Evolutionary conservation across 441 rosid genomes (phyloP).

Genomic region (Bruguiera hainesii): DNA sequence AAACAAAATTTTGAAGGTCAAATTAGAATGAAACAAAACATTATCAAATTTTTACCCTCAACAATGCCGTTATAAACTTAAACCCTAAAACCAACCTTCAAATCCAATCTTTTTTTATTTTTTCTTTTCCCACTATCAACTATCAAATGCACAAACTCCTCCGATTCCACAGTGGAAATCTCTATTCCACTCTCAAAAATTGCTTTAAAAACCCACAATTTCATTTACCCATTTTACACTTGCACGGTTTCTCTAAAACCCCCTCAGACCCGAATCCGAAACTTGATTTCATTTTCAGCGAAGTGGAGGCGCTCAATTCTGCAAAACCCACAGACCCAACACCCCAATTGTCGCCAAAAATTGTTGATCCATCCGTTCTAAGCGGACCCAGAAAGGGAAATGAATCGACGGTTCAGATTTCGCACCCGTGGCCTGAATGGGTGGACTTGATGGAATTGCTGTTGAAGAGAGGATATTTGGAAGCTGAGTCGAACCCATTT

Average conservation of each 20-base stretch:
- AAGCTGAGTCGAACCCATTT: conserved; percentile 37
- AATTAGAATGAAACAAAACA: too few species aligned
- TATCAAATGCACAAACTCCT: conserved; percentile 33
- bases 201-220: conserved; percentile 8
- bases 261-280: conserved; percentile 22
- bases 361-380: not conserved
- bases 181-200: conserved; percentile 15
- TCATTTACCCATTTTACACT: conserved; percentile 21
- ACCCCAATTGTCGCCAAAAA: conserved; percentile 11
- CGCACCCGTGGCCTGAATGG: conserved; percentile 88
- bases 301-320: conserved; percentile 26
- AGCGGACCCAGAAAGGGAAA: not conserved
- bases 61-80: too few species aligned
- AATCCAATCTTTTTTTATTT: too few species aligned
- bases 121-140: too few species aligned
- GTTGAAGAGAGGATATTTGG: conserved; percentile 55
- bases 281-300: conserved; percentile 22
- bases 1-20: too few species aligned
- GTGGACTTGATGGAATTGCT: conserved; percentile 56
- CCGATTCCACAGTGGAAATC: conserved; percentile 18
- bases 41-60: too few species aligned
- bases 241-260: conserved; percentile 29
- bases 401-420: conserved; percentile 31
- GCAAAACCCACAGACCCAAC: conserved; percentile 22
- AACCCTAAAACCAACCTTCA: too few species aligned